These are phyloP conservation scores for Physaria fendleri DNA, from an alignment of 345 rosid genomes.

Conservation along the genomic window DNA sequence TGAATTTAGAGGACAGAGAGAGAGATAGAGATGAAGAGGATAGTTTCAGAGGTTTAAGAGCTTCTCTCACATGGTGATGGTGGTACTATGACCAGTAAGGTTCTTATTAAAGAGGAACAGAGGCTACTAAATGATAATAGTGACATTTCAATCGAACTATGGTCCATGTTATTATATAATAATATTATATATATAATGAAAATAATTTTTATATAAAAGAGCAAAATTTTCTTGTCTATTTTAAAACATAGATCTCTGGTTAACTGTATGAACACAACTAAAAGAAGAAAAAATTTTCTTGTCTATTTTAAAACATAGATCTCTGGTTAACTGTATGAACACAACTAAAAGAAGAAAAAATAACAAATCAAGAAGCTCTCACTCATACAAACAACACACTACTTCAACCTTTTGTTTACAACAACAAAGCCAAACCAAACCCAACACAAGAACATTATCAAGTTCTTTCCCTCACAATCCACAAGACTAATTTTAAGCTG, in stretches of 20 bases:
- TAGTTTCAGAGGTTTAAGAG: slow-evolving; percentile 13
- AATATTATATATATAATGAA: background rate
- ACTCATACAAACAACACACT: slow-evolving; percentile 41
- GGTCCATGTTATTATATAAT: slow-evolving; percentile 15
- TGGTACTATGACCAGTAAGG: slow-evolving; percentile 27
- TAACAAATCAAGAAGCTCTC: slow-evolving; percentile 32
- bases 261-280: slow-evolving; percentile 14
- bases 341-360: background rate
- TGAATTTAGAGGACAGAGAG: background rate
- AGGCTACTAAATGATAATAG: slow-evolving; percentile 15
- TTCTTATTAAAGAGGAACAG: slow-evolving; percentile 17
- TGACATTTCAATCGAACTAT: slow-evolving; percentile 27
- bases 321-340: slow-evolving; percentile 17
- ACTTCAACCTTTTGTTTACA: slow-evolving; percentile 30
- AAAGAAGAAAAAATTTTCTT: too few species aligned
- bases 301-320: background rate
- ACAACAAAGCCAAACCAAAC: slow-evolving; percentile 24
- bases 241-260: background rate
- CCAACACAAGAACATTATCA: slow-evolving; percentile 15
- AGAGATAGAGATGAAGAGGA: background rate
- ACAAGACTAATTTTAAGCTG: slow-evolving; percentile 19
- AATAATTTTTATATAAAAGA: too few species aligned
- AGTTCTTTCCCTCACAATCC: slow-evolving; percentile 16
- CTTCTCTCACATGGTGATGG: slow-evolving; percentile 24
- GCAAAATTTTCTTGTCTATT: too few species aligned